phyloP scores from a whole-genome alignment of 2,329 filamentous ascomycete genomes.

The Diaporthe sp. region DNA sequence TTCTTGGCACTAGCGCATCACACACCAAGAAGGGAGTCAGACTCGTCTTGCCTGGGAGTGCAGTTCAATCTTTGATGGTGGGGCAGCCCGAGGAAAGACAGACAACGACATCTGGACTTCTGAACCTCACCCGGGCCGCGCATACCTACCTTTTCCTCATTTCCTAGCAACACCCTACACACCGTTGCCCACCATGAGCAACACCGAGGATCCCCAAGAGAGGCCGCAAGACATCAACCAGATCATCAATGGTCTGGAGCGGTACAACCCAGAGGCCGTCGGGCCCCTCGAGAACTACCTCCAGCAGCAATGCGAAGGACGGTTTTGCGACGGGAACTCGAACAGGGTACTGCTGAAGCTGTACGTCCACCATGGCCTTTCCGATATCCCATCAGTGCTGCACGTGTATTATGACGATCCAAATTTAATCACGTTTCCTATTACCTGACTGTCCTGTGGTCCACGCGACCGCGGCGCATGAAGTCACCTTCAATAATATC shows the following conservation, averaged over 20 bases:
- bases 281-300: constrained; percentile 95
- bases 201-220: constrained; percentile 88
- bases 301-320: constrained; percentile 91
- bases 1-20: constrained; percentile 16
- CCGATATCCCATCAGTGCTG: constrained; percentile 32
- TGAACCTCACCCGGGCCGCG: not conserved
- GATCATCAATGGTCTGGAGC: constrained; percentile 96
- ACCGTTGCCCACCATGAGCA: constrained; percentile 59
- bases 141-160: constrained; percentile 1
- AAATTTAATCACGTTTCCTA: constrained; percentile 90
- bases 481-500: constrained; percentile 82
- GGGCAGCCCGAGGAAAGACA: constrained; percentile 14
- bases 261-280: constrained; percentile 98
- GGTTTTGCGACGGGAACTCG: constrained; percentile 95
- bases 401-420: constrained; percentile 72
- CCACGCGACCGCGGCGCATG: constrained; percentile 69
- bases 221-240: constrained; percentile 90
- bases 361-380: constrained; percentile 68
- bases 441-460: constrained; percentile 81
- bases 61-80: constrained; percentile 24
- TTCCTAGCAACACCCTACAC: constrained; percentile 37
- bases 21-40: constrained; percentile 23
- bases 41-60: not conserved
- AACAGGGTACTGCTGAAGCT: constrained; percentile 96
- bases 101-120: constrained; percentile 21